phyloP scores from a whole-genome alignment of 805 yeast genomes.

The Ogataea methanolica region DNA sequence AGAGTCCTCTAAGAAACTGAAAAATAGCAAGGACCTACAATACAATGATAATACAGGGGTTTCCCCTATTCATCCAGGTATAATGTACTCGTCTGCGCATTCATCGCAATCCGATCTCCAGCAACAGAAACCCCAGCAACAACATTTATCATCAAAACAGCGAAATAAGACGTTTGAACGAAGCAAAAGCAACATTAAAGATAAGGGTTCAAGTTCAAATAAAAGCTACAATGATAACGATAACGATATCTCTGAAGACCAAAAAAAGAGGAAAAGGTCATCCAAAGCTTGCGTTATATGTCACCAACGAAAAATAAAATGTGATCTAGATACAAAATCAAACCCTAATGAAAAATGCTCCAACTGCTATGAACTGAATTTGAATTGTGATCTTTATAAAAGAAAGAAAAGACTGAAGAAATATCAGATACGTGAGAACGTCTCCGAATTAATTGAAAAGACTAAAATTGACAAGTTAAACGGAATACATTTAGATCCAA shows the following conservation, averaged over 20 bases:
- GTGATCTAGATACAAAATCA: conserved; percentile 54
- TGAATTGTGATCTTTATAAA: conserved; percentile 66
- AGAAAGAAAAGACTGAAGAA: conserved; percentile 28
- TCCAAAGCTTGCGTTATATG: conserved; percentile 70
- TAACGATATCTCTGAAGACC: neutral
- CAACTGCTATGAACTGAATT: conserved; percentile 34
- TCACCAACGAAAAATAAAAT: conserved; percentile 65
- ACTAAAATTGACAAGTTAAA: conserved; percentile 7
- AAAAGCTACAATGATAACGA: neutral
- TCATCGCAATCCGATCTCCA: no score
- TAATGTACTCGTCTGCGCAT: no score
- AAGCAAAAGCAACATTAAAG: neutral
- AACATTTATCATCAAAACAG: no score
- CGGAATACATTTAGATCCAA: conserved; percentile 10
- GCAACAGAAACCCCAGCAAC: no score
- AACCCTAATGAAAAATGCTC: conserved; percentile 54
- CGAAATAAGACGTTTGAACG: no score
- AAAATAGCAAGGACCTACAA: no score
- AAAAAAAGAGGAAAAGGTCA: conserved; percentile 49
- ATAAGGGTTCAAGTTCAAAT: neutral
- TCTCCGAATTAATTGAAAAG: conserved; percentile 8
- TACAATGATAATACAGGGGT: no score
- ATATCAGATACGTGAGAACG: conserved; percentile 10
- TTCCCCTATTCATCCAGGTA: no score
- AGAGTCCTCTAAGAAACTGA: no score